Percentiles rank a stretch among this genome's conserved stretches.
phyloP scores from a whole-genome alignment of 73 alveolate species.

The Blepharisma stoltei region DNA sequence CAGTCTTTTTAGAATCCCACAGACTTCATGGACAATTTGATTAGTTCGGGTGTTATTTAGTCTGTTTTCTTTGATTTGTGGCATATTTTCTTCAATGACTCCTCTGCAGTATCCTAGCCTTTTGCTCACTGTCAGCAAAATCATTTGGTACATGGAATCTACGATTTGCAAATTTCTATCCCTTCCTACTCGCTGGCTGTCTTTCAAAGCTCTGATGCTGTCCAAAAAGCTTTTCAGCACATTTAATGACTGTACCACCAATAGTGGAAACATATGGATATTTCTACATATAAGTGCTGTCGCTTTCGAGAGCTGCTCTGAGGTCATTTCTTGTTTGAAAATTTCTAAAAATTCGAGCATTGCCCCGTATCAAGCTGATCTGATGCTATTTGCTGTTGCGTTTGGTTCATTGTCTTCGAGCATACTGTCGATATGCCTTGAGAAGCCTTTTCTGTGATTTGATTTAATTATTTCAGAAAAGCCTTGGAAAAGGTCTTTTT shows the following conservation, averaged over 20 bases:
- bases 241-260: not conserved
- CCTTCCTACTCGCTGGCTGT: not conserved
- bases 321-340: slow-evolving; percentile 5
- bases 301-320: slow-evolving; percentile 18
- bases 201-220: slow-evolving; percentile 3
- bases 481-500: slow-evolving; percentile 26
- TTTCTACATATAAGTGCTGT: slow-evolving; percentile 4
- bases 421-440: slow-evolving; percentile 24
- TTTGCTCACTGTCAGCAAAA: not conserved
- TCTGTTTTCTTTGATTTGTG: slow-evolving; percentile 1
- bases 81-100: slow-evolving; percentile 10
- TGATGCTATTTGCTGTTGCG: slow-evolving; percentile 7
- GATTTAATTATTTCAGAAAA: slow-evolving; percentile 4
- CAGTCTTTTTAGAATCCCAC: not conserved
- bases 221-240: not conserved
- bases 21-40: not conserved
- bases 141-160: slow-evolving; percentile 12
- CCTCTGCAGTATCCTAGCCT: not conserved
- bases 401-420: not conserved
- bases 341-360: slow-evolving; percentile 17
- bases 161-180: not conserved
- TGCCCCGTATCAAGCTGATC: slow-evolving; percentile 1
- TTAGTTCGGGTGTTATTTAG: not conserved
- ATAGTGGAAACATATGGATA: not conserved
- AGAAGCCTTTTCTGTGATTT: slow-evolving; percentile 3